These are phyloP conservation scores for Paraphoma chrysanthemicola DNA, from an alignment of 2,329 filamentous ascomycete genomes.

Conservation along the genomic window DNA sequence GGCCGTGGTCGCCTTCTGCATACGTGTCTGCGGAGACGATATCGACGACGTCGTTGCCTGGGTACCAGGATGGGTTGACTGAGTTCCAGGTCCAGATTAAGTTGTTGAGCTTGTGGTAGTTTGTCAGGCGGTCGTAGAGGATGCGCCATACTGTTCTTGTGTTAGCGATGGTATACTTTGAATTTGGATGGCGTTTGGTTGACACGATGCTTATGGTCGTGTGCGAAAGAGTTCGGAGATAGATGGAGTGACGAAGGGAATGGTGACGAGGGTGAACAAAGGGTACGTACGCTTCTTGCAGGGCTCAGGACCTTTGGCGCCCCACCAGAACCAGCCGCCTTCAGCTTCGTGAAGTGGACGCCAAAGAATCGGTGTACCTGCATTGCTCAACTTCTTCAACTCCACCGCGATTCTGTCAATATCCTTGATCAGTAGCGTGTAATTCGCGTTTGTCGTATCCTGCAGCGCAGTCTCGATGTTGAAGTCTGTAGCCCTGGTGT, in stretches of 20 bases:
- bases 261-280: background rate
- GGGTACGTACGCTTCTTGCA: constrained; percentile 45
- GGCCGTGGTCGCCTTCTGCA: constrained; percentile 52
- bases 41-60: constrained; percentile 55
- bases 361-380: constrained; percentile 57
- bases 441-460: constrained; percentile 55
- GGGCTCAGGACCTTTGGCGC: constrained; percentile 55
- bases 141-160: constrained; percentile 44
- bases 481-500: constrained; percentile 59
- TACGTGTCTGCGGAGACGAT: constrained; percentile 58
- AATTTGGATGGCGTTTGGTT: too few relatives aligned
- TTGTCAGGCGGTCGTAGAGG: constrained; percentile 55
- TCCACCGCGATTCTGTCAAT: constrained; percentile 58
- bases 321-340: constrained; percentile 63
- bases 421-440: constrained; percentile 56
- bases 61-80: constrained; percentile 55
- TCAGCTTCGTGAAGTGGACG: constrained; percentile 60
- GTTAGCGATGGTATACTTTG: background rate
- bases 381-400: constrained; percentile 53
- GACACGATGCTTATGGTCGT: too few relatives aligned
- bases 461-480: constrained; percentile 53
- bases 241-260: too few relatives aligned
- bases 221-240: too few relatives aligned
- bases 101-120: constrained; percentile 55
- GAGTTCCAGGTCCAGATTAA: constrained; percentile 62